phyloP scores from a whole-genome alignment of 805 yeast species.

The Zygosaccharomyces kombuchaensis region DNA sequence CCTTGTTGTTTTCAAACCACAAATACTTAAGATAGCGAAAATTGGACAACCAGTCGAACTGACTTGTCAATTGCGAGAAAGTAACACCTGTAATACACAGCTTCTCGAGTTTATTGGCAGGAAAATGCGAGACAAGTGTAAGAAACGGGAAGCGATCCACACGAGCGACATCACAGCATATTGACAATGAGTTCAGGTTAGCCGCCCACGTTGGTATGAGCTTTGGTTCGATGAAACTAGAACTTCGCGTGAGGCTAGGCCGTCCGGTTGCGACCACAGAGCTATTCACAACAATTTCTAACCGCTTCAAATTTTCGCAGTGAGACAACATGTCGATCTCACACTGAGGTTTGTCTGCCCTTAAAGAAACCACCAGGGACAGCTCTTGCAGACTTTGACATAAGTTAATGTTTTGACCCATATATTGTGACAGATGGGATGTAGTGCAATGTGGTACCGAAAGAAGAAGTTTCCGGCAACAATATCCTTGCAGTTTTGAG shows the following conservation, averaged over 20 bases:
- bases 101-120: slow-evolving; percentile 10
- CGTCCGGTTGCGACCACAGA: slow-evolving; percentile 16
- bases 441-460: slow-evolving; percentile 23
- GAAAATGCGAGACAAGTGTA: slow-evolving; percentile 11
- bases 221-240: slow-evolving; percentile 4
- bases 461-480: slow-evolving; percentile 16
- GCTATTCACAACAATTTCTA: slow-evolving; percentile 22
- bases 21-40: slow-evolving; percentile 22
- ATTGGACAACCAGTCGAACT: slow-evolving; percentile 25
- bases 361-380: slow-evolving; percentile 18
- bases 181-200: slow-evolving; percentile 19
- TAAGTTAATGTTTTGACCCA: slow-evolving; percentile 10
- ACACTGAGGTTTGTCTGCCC: slow-evolving; percentile 19
- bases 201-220: slow-evolving; percentile 15
- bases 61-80: slow-evolving; percentile 8
- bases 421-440: slow-evolving; percentile 14
- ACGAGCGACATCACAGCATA: slow-evolving; percentile 23
- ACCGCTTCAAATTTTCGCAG: slow-evolving; percentile 17
- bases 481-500: slow-evolving; percentile 11
- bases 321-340: slow-evolving; percentile 18
- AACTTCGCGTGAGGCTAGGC: slow-evolving; percentile 3
- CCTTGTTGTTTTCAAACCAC: slow-evolving; percentile 31
- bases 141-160: slow-evolving; percentile 19
- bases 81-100: slow-evolving; percentile 24
- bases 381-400: slow-evolving; percentile 14